Evolutionary conservation across 176 grass and related monocot species (phyloP).

Genomic region (Pontederia crassipes): DNA sequence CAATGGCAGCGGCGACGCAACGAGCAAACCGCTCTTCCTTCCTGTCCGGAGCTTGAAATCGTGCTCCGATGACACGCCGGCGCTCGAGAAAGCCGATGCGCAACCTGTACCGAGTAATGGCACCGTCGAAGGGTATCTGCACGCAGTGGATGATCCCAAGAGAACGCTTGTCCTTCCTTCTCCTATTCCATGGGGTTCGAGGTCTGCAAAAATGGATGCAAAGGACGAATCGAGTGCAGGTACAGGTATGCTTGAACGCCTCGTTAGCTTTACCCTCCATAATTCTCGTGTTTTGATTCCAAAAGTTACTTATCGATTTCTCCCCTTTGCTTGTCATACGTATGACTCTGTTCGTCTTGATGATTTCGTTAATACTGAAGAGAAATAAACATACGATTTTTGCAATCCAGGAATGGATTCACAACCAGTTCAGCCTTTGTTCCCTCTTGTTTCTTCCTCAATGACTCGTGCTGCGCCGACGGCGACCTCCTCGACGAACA

Average conservation of each 20-base stretch:
- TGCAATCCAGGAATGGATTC: neutral
- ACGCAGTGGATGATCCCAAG: neutral
- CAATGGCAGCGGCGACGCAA: neutral
- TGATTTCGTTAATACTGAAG: too few species aligned
- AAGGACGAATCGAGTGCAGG: constrained; percentile 11
- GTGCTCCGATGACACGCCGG: constrained; percentile 13
- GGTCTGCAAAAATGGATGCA: constrained; percentile 34
- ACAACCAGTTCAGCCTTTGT: neutral
- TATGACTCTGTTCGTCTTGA: too few species aligned
- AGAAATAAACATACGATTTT: too few species aligned
- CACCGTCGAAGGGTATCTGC: neutral
- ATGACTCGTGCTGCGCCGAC: constrained; percentile 4
- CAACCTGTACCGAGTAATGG: neutral
- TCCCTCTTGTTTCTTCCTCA: neutral
- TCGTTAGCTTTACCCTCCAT: too few species aligned
- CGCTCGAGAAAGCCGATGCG: constrained; percentile 8
- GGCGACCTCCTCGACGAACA: constrained; percentile 22
- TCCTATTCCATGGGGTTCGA: constrained; percentile 77
- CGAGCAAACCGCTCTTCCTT: constrained; percentile 30
- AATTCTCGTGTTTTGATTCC: too few species aligned
- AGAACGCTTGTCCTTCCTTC: constrained; percentile 52
- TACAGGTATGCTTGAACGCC: too few species aligned
- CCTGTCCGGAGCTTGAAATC: constrained; percentile 49
- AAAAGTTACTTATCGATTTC: too few species aligned
- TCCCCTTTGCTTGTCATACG: too few species aligned